phyloP scores from a whole-genome alignment of 2,329 filamentous ascomycete genomes.

The Cadophora malorum region DNA sequence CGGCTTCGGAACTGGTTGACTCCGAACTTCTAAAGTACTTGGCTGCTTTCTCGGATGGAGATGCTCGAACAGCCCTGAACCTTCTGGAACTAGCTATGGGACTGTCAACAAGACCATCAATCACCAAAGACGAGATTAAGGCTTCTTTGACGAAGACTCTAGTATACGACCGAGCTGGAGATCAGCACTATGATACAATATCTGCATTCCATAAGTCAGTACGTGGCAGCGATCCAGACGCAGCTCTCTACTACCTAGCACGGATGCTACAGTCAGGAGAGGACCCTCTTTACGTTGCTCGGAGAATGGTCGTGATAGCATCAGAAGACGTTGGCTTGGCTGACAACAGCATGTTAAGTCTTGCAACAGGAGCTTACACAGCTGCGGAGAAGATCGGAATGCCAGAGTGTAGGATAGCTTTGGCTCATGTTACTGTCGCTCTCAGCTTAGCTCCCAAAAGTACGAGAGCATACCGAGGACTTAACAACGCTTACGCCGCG shows the following conservation, averaged over 20 bases:
- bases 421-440: slow-evolving; percentile 86
- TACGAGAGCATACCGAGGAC: slow-evolving; percentile 81
- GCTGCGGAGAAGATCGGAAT: slow-evolving; percentile 93
- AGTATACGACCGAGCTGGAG: slow-evolving; percentile 92
- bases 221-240: slow-evolving; percentile 84
- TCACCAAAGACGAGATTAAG: slow-evolving; percentile 81
- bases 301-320: slow-evolving; percentile 92
- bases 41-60: slow-evolving; percentile 86
- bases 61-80: slow-evolving; percentile 91
- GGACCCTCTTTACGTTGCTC: slow-evolving; percentile 89
- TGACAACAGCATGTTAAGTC: slow-evolving; percentile 80
- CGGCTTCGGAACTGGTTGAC: slow-evolving; percentile 68
- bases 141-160: slow-evolving; percentile 85
- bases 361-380: slow-evolving; percentile 85
- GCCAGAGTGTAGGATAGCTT: slow-evolving; percentile 90
- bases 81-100: slow-evolving; percentile 89
- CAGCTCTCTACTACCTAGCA: slow-evolving; percentile 90
- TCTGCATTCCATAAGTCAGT: slow-evolving; percentile 97
- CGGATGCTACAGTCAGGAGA: slow-evolving; percentile 96
- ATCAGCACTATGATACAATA: slow-evolving; percentile 98
- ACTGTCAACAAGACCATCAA: slow-evolving; percentile 66
- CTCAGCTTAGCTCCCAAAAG: slow-evolving; percentile 83
- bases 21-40: slow-evolving; percentile 81
- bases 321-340: slow-evolving; percentile 93
- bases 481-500: slow-evolving; percentile 81